A percentile compares a stretch with the other conserved stretches of the same genome.
These are phyloP conservation scores for Lepidium aucheri DNA, from an alignment of 345 rosid genomes.

Conservation along the genomic window DNA sequence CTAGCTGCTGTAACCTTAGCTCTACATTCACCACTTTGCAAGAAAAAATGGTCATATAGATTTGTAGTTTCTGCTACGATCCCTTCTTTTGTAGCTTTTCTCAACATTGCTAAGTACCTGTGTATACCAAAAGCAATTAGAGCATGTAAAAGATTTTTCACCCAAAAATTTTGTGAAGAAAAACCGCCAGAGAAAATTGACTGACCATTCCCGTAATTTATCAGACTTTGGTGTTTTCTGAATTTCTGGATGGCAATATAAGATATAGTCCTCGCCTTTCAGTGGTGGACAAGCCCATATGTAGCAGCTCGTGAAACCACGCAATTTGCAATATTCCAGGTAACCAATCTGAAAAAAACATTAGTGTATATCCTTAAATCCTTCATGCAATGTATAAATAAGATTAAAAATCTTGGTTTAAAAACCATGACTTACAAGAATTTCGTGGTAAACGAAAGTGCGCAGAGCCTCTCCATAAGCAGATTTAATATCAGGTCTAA, in stretches of 20 bases:
- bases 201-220: slow-evolving; percentile 96
- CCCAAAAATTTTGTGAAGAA: not conserved
- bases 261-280: slow-evolving; percentile 97
- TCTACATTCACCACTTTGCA: slow-evolving; percentile 73
- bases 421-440: slow-evolving; percentile 49
- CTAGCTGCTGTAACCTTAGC: slow-evolving; percentile 97
- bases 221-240: slow-evolving; percentile 99
- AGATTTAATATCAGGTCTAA: slow-evolving; percentile 87
- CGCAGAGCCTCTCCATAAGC: slow-evolving; percentile 96
- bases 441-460: slow-evolving; percentile 96
- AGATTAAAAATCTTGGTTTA: not conserved
- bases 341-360: slow-evolving; percentile 72
- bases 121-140: slow-evolving; percentile 15
- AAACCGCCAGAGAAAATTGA: slow-evolving; percentile 13
- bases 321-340: slow-evolving; percentile 93
- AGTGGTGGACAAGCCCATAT: slow-evolving; percentile 99
- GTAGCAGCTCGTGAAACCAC: slow-evolving; percentile 99
- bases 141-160: not conserved
- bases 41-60: slow-evolving; percentile 88
- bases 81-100: slow-evolving; percentile 80
- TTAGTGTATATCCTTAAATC: not conserved
- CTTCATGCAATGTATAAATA: slow-evolving; percentile 1
- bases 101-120: slow-evolving; percentile 91
- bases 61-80: slow-evolving; percentile 79
- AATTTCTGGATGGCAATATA: slow-evolving; percentile 99